Evolutionary conservation across 306 rosid genomes (phyloP).

Genomic region (Castanea sativa): DNA sequence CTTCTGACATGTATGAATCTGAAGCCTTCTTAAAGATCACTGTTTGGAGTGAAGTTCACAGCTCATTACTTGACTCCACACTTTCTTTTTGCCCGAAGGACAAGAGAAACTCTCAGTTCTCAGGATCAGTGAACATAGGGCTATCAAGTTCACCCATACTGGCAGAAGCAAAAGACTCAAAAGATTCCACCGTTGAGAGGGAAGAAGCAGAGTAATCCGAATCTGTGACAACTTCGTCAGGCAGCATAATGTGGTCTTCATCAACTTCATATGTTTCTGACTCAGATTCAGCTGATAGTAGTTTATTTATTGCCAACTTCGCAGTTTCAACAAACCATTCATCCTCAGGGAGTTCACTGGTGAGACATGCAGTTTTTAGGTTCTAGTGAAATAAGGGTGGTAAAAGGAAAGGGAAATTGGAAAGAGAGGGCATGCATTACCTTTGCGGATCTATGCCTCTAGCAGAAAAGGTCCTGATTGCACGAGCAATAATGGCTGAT

Average conservation of each 20-base stretch:
- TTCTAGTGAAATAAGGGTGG: constrained; percentile 3
- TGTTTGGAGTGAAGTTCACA: neutral
- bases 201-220: constrained; percentile 75
- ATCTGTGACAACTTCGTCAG: constrained; percentile 53
- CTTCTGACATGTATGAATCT: neutral
- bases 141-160: constrained; percentile 94
- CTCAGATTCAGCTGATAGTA: constrained; percentile 67
- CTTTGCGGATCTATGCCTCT: constrained; percentile 80
- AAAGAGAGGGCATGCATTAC: constrained; percentile 34
- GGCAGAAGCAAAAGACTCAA: constrained; percentile 90
- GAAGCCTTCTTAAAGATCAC: neutral
- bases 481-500: constrained; percentile 88
- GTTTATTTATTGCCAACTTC: constrained; percentile 72
- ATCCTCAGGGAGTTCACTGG: constrained; percentile 86
- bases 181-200: constrained; percentile 62
- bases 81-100: neutral
- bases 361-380: constrained; percentile 27
- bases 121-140: constrained; percentile 66
- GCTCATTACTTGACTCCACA: neutral
- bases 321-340: constrained; percentile 98
- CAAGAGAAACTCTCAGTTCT: constrained; percentile 24
- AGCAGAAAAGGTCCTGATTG: constrained; percentile 82
- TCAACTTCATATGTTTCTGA: constrained; percentile 76
- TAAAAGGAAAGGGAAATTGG: constrained; percentile 12
- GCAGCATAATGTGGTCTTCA: constrained; percentile 64